These are phyloP conservation scores for Coniferiporia sulphurascens DNA, from an alignment of 1,284 basidiomycete species.

Conservation along the genomic window DNA sequence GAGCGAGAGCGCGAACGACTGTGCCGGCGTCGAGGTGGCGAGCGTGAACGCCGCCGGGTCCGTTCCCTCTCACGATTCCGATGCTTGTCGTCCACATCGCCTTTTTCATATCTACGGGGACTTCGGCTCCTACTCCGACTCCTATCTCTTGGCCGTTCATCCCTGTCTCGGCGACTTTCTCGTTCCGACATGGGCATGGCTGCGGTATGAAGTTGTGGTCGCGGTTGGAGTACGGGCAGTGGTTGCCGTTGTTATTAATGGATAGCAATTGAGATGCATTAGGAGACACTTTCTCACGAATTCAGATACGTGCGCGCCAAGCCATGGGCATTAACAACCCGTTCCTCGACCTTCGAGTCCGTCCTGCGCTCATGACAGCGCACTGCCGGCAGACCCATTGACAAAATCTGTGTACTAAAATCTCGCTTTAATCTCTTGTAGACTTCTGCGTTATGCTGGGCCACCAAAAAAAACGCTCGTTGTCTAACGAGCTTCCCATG, in stretches of 20 bases:
- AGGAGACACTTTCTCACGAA: neutral
- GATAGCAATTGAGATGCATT: neutral
- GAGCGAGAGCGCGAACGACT: constrained; percentile 27
- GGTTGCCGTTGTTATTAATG: too few relatives aligned
- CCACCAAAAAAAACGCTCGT: constrained; percentile 18
- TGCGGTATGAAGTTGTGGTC: too few relatives aligned
- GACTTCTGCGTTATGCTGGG: neutral
- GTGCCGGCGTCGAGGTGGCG: constrained; percentile 13
- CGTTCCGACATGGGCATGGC: constrained; percentile 1
- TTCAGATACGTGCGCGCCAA: neutral
- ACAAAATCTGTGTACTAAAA: neutral
- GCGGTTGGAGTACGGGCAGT: neutral
- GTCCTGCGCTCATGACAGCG: neutral
- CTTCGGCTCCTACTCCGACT: constrained; percentile 22
- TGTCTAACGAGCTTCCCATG: constrained; percentile 7
- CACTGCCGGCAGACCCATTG: neutral
- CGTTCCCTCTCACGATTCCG: neutral
- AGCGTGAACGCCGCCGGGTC: constrained; percentile 5
- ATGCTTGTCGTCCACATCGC: neutral
- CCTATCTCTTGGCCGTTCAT: neutral
- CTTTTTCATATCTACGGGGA: constrained; percentile 10
- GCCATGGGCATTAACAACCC: neutral
- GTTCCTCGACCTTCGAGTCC: neutral
- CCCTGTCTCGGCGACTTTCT: neutral
- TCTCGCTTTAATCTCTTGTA: neutral